phyloP scores from a whole-genome alignment of 2,329 filamentous ascomycete genomes.

The Phaeosphaeriaceae sp. region DNA sequence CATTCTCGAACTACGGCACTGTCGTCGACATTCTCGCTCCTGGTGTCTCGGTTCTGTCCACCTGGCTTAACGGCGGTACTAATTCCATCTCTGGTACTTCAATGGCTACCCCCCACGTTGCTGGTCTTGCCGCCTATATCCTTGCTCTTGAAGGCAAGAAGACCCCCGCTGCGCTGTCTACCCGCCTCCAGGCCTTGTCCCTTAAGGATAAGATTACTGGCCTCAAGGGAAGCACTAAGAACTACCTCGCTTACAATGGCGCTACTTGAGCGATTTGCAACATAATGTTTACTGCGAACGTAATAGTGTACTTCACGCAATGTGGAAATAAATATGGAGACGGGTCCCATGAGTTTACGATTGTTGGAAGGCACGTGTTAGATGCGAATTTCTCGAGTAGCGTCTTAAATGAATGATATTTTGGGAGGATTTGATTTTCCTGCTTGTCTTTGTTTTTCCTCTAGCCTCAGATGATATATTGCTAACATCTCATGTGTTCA shows the following conservation, averaged over 20 bases:
- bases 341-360: conserved; percentile 11
- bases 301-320: background rate
- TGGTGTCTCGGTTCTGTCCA: conserved; percentile 53
- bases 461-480: background rate
- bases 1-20: conserved; percentile 50
- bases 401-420: background rate
- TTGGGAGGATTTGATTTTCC: no score
- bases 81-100: conserved; percentile 66
- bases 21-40: conserved; percentile 50
- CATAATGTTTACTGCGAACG: background rate
- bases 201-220: conserved; percentile 52
- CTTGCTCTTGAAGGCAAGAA: conserved; percentile 58
- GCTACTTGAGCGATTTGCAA: conserved; percentile 16
- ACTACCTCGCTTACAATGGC: conserved; percentile 65
- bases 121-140: conserved; percentile 73
- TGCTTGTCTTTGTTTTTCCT: no score
- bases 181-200: conserved; percentile 54
- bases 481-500: background rate
- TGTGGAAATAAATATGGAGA: background rate
- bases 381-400: background rate
- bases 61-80: conserved; percentile 53
- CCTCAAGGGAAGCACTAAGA: conserved; percentile 55
- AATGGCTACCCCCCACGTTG: conserved; percentile 73
- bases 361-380: conserved; percentile 1
- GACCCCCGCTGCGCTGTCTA: conserved; percentile 57